Evolutionary conservation across 75 land plant species (phyloP), one percentile per base, ranked within the genome.

Genomic region (Larix kaempferi): DNA sequence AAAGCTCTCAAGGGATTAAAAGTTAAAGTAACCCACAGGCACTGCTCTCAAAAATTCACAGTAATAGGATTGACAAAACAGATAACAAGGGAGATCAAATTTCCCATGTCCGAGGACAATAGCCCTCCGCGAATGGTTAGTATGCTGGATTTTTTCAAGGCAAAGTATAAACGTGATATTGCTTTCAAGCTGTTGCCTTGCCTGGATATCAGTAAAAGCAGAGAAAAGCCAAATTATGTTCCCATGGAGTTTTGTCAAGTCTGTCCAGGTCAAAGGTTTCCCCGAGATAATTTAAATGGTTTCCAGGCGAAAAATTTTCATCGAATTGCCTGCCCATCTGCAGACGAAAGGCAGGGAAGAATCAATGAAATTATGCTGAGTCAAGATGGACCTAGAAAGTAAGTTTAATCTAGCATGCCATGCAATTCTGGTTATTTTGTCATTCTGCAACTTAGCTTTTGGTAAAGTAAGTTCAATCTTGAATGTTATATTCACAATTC

Each of bases 171-270:
- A 6, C 37, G 59, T 60, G 74, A 84, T 2, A 82, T 92, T 14
- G 11, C 2, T 61, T 78, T 73, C 57, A 10, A 33, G 71, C 41
- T 74, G 26, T 77, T 92, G 49, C 94, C 94, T 19, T 84, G 85
- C 62, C 67, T 88, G 56, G 76, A 84, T 55, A 56, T 88, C 59
- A 77, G 86, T 13, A 85, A 59, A 44, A 17, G 16, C 8, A 2
- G 2, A 41, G 52, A 81, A 4, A 84, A 74, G 58, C 49, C 62
- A 11, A 88, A 80, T 33, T 73, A 84, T 59, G 79, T 92, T 6
- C 94, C 94, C 11, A 90, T 92, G 90, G 94, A 92, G 76, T 76
- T 85, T 33, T 88, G 92, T 84, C 74, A 59, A 14, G 26, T 90
- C 5, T 84, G 78, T 56, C 81, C 60, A 63, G 84, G 86, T 10